Evolutionary conservation across 345 rosid genomes (phyloP).

Genomic region (Noccaea caerulescens): DNA sequence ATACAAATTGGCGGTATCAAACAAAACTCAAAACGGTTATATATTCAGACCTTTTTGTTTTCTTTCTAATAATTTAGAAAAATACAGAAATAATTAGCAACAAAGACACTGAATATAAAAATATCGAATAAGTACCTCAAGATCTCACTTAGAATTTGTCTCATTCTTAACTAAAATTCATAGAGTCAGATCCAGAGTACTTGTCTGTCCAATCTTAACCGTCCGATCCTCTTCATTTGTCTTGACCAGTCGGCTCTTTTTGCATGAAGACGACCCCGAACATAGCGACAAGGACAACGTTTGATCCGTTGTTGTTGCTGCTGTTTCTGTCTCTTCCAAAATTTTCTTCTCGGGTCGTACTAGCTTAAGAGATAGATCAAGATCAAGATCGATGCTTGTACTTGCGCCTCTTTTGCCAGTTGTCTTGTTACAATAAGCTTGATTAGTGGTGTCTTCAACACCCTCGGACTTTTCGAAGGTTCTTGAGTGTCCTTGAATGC

Average conservation of each 20-base stretch:
- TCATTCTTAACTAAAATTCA: conserved; percentile 55
- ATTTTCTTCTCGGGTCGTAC: conserved; percentile 29
- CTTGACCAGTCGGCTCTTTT: conserved; percentile 51
- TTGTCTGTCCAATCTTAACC: conserved; percentile 54
- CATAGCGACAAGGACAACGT: conserved; percentile 61
- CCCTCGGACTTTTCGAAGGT: conserved; percentile 24
- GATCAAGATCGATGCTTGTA: conserved; percentile 49
- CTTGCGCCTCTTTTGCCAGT: conserved; percentile 50
- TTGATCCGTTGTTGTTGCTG: conserved; percentile 42
- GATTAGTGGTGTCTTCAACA: conserved; percentile 36
- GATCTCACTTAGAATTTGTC: conserved; percentile 91
- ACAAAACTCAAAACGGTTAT: conserved; percentile 40
- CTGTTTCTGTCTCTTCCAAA: conserved; percentile 41
- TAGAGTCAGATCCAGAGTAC: conserved; percentile 97
- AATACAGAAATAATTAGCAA: conserved; percentile 24
- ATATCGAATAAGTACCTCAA: conserved; percentile 73
- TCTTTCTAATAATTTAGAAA: conserved; percentile 33
- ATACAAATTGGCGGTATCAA: conserved; percentile 43
- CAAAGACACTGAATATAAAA: conserved; percentile 37
- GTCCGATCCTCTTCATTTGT: conserved; percentile 41
- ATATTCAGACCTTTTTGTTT: conserved; percentile 41
- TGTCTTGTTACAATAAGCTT: conserved; percentile 29
- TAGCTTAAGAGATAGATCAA: conserved; percentile 59
- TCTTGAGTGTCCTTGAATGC: conserved; percentile 37
- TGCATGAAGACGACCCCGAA: conserved; percentile 50